These are phyloP conservation scores for Lophium mytilinum DNA, from an alignment of 495 filamentous ascomycete species.

Conservation along the genomic window DNA sequence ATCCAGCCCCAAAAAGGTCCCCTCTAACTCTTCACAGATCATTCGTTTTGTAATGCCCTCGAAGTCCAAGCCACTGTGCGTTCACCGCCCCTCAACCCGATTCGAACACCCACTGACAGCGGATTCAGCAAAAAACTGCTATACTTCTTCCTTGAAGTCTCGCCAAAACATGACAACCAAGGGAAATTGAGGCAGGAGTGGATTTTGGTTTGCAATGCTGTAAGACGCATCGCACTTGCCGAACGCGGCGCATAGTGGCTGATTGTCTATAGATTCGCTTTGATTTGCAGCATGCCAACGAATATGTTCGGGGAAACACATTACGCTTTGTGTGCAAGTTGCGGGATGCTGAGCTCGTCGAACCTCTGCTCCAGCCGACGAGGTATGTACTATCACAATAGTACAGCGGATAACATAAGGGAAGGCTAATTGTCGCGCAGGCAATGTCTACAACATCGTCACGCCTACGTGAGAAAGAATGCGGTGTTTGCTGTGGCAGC, in stretches of 20 bases:
- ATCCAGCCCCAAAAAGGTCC: no score
- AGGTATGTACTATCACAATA: conserved; percentile 39
- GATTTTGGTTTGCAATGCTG: conserved; percentile 78
- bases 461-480: conserved; percentile 97
- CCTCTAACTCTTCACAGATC: conserved; percentile 39
- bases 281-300: conserved; percentile 94
- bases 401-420: neutral
- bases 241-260: no score
- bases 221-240: no score
- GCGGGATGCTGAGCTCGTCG: conserved; percentile 88
- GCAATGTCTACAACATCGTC: conserved; percentile 76
- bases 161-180: conserved; percentile 81
- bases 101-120: no score
- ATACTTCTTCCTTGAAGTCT: conserved; percentile 99
- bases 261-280: conserved; percentile 58
- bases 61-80: conserved; percentile 71
- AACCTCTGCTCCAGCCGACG: conserved; percentile 86
- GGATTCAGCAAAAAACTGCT: conserved; percentile 70
- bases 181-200: conserved; percentile 99
- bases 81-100: no score
- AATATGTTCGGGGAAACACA: conserved; percentile 95
- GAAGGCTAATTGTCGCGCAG: neutral
- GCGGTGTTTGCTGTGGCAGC: conserved; percentile 91
- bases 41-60: conserved; percentile 99
- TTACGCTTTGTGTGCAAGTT: conserved; percentile 96